Percentiles rank a stretch among this genome's conserved stretches.
These are phyloP conservation scores for Xylariaceae sp. DNA, from an alignment of 2,329 filamentous ascomycete species.

Conservation along the genomic window DNA sequence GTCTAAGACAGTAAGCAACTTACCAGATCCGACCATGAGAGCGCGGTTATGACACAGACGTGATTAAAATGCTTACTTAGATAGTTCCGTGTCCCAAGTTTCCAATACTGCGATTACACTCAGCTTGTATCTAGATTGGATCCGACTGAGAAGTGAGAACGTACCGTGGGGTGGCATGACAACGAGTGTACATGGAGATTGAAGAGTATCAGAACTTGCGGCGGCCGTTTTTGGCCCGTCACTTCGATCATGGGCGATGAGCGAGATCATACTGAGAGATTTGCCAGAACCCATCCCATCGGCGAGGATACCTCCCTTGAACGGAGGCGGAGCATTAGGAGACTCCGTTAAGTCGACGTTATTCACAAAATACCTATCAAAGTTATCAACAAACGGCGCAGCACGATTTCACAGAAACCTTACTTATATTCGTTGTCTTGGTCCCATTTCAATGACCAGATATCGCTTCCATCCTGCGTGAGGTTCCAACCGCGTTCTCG, in stretches of 20 bases:
- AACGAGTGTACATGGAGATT: conserved; percentile 30
- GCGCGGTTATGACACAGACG: no score
- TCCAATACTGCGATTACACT: no score
- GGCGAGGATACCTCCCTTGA: conserved; percentile 43
- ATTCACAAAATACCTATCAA: conserved; percentile 31
- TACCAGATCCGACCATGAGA: conserved; percentile 38
- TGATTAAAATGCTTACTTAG: no score
- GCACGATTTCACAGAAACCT: not conserved
- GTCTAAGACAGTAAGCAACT: conserved; percentile 17
- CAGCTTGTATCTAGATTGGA: conserved; percentile 11
- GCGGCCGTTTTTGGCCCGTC: not conserved
- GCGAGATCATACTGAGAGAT: conserved; percentile 41
- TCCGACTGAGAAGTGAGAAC: not conserved
- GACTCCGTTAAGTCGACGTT: conserved; percentile 16
- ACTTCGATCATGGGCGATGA: conserved; percentile 30
- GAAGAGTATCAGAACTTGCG: not conserved
- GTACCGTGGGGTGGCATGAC: conserved; percentile 34
- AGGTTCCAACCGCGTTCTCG: conserved; percentile 5
- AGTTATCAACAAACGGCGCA: no score
- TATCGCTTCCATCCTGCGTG: not conserved
- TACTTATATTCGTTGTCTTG: not conserved
- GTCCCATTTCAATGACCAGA: not conserved
- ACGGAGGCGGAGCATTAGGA: conserved; percentile 20
- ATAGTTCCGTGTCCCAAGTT: no score
- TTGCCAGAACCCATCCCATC: conserved; percentile 47